Base-by-base conservation (phyloP, 2,329 filamentous ascomycete species). In the Exserohilum turcica region DNA sequence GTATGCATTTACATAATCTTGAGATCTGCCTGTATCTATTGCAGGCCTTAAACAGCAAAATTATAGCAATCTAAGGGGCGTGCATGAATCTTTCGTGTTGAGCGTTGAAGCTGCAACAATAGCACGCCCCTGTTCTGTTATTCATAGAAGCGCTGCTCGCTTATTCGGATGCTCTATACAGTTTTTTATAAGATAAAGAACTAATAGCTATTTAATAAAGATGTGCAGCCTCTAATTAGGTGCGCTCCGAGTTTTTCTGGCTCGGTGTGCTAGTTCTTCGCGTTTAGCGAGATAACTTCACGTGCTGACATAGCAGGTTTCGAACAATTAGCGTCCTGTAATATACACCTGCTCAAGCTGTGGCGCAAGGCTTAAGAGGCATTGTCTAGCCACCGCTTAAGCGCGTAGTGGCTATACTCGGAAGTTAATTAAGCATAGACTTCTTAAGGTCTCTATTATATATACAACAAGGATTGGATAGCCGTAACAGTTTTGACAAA, bases 321-420 rank as follows among this genome's bases (percentile, higher is more conserved):
- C 36, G 36, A 21, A 38, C 16, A 3, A 27, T 32, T 44, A 44
- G 42, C 42, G 42, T 27, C 42, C 42, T 24, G 19, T 10, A 13
- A 44, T 35, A 5, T 38, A 15, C 29, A 33, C 16, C 27, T 29
- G 18, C 42, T 21, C 19, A 35, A 32, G 43, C 43, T 45, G 31
- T 45, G 43, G 31, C 43, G 16, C 32, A 45, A 29, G 24, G 43
- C 21, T n/a, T 19, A 35, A 27, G 43, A 45, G 36, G 31, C 43
- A 35, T 45, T 19, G 15, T 13, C 43, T 31, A 28, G 13, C 9
- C 15, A 31, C 21, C 24, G 18, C 15, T 18, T 31, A 31, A 29
- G 36, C 27, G 31, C 28, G 8, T n/a, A n/a, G n/a, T n/a, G 16
- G 29, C 42, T 44, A 35, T 44, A 24, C 29, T 35, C 35, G 16